A percentile compares a stretch with the other conserved stretches of the same genome.
Evolutionary conservation across 805 yeast species (phyloP).

Genomic region (Isabelozyma heimii): DNA sequence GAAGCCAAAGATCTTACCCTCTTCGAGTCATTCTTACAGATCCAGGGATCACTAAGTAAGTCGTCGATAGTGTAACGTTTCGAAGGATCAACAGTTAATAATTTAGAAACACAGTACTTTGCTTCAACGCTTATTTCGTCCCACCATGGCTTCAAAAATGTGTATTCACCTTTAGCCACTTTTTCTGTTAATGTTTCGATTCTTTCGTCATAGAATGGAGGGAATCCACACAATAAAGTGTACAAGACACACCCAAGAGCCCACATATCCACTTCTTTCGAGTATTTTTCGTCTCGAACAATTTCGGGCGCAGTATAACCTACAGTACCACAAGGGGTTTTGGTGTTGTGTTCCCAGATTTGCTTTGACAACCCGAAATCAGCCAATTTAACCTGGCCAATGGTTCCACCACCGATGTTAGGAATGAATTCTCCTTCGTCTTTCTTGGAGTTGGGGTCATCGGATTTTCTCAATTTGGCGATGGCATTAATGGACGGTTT

Average conservation of each 20-base stretch:
- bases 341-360: slow-evolving; percentile 81
- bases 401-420: slow-evolving; percentile 88
- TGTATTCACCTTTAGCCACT: slow-evolving; percentile 76
- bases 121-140: slow-evolving; percentile 73
- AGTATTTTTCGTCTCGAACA: slow-evolving; percentile 87
- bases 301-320: slow-evolving; percentile 99
- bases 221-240: slow-evolving; percentile 93
- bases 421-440: slow-evolving; percentile 87
- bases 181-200: slow-evolving; percentile 72
- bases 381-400: slow-evolving; percentile 86
- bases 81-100: slow-evolving; percentile 70
- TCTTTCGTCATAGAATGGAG: slow-evolving; percentile 90
- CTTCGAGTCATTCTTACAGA: slow-evolving; percentile 20
- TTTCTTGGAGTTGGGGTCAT: slow-evolving; percentile 63
- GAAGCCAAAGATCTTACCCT: not conserved
- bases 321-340: slow-evolving; percentile 98
- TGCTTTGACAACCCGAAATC: slow-evolving; percentile 95
- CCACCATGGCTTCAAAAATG: slow-evolving; percentile 85
- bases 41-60: slow-evolving; percentile 76
- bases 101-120: slow-evolving; percentile 62
- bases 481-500: slow-evolving; percentile 39
- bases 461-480: slow-evolving; percentile 53
- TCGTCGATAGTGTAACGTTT: slow-evolving; percentile 70
- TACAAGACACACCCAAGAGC: slow-evolving; percentile 95
- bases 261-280: slow-evolving; percentile 98